These are phyloP conservation scores for Aethionema arabicum DNA, from an alignment of 345 rosid species.

Conservation along the genomic window DNA sequence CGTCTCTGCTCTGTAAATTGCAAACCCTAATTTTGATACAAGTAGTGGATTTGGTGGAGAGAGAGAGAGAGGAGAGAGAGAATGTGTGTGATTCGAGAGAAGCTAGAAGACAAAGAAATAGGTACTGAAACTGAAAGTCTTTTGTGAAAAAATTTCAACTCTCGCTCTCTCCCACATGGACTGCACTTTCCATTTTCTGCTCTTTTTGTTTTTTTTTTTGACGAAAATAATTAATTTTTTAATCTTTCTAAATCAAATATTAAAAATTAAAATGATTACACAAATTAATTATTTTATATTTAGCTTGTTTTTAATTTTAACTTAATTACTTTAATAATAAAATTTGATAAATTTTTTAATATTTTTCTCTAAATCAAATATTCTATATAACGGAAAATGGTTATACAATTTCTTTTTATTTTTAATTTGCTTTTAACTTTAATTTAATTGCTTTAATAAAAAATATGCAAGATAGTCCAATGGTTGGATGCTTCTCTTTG, in stretches of 20 bases:
- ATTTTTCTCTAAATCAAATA: too few relatives aligned
- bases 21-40: constrained; percentile 27
- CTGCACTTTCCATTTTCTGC: constrained; percentile 1
- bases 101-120: constrained; percentile 18
- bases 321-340: too few relatives aligned
- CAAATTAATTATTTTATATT: not conserved
- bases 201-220: not conserved
- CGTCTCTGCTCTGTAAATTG: not conserved
- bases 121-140: constrained; percentile 22
- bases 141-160: not conserved
- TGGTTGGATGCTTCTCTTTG: too few relatives aligned
- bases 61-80: constrained; percentile 5
- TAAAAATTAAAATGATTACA: too few relatives aligned
- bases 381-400: too few relatives aligned
- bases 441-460: too few relatives aligned
- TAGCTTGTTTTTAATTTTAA: too few relatives aligned
- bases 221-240: not conserved
- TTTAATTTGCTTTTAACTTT: too few relatives aligned
- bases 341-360: too few relatives aligned
- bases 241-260: too few relatives aligned
- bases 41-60: constrained; percentile 8
- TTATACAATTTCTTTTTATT: too few relatives aligned
- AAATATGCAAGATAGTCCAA: too few relatives aligned
- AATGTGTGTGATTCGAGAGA: not conserved
- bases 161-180: not conserved